Conservation (phyloP, 2,329 filamentous ascomycete genomes). For the Fusarium sp. region DNA sequence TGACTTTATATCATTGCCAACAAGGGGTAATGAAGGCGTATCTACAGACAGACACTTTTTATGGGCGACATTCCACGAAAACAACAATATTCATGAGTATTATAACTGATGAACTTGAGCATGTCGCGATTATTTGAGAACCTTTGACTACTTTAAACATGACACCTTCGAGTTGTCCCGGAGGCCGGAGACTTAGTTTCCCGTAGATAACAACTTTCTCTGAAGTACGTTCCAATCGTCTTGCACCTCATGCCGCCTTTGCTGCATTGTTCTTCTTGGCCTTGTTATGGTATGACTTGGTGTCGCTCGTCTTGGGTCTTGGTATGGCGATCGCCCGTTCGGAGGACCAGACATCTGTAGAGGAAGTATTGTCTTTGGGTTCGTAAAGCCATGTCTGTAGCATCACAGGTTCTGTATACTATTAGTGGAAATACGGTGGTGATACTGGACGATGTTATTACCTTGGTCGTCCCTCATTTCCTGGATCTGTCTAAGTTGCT, state of each 20-base stretch:
- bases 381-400: constrained; percentile 7
- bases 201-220: rapidly evolving
- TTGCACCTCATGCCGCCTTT: background rate
- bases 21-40: background rate
- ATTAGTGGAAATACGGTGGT: rapidly evolving
- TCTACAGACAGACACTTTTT: background rate
- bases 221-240: rapidly evolving
- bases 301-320: background rate
- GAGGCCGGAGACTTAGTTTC: background rate
- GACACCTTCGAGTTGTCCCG: background rate
- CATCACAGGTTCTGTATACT: background rate
- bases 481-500: background rate
- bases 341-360: background rate
- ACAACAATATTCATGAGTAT: background rate
- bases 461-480: background rate
- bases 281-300: rapidly evolving
- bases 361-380: background rate
- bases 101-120: background rate
- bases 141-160: rapidly evolving
- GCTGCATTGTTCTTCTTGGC: rapidly evolving
- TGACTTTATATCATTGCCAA: background rate
- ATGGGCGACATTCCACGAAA: too few relatives aligned
- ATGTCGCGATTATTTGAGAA: background rate
- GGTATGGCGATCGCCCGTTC: background rate
- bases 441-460: rapidly evolving